phyloP scores from a whole-genome alignment of 345 rosid species.

The Populus davidiana region DNA sequence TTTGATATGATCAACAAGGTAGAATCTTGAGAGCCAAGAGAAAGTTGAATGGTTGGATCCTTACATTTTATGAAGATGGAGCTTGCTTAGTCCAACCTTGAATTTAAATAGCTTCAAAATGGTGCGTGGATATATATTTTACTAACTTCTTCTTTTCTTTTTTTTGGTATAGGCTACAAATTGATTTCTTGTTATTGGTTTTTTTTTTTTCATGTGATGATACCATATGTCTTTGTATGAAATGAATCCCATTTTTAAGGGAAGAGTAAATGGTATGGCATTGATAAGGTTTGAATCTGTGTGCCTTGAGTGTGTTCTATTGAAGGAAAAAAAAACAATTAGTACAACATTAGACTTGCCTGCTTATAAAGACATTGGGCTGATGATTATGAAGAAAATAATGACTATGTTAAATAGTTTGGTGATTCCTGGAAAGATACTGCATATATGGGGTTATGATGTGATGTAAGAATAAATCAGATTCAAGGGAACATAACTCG shows the following conservation, averaged over 20 bases:
- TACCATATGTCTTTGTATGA: not conserved
- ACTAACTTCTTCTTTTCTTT: not conserved
- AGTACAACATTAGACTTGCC: not conserved
- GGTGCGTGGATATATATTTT: constrained; percentile 8
- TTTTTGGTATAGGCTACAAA: not conserved
- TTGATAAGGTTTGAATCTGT: not conserved
- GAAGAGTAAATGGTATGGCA: not conserved
- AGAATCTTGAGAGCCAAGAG: not conserved
- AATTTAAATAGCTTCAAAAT: constrained; percentile 5
- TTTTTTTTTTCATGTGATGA: not conserved
- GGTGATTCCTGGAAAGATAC: not conserved
- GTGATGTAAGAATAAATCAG: not conserved
- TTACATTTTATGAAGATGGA: not conserved
- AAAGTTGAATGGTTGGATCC: not conserved
- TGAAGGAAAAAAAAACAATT: not conserved
- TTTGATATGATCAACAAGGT: not conserved
- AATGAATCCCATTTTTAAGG: not conserved
- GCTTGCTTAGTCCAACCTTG: constrained; percentile 8
- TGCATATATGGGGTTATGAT: not conserved
- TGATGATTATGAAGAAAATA: not conserved
- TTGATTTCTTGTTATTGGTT: not conserved
- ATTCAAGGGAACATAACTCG: not conserved
- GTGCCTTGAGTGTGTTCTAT: not conserved
- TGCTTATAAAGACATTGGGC: not conserved
- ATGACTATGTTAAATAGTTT: not conserved